Conservation (phyloP, 2,329 filamentous ascomycete species). For the Gremmenia infestans region DNA sequence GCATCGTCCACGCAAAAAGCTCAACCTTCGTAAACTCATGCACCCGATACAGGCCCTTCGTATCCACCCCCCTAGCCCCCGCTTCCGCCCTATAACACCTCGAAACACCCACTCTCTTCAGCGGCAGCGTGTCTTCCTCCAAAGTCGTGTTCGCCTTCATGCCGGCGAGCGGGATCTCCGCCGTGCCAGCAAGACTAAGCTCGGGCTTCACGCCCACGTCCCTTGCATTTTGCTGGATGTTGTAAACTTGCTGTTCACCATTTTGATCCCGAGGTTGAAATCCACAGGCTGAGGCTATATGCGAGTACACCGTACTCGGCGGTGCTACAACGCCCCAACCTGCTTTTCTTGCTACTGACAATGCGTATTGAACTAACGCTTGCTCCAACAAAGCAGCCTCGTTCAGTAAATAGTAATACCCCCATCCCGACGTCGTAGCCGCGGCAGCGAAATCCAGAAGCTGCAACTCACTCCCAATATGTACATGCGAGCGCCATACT, state of each 20-base stretch:
- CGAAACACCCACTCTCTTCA: constrained; percentile 77
- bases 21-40: constrained; percentile 99
- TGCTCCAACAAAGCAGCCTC: constrained; percentile 93
- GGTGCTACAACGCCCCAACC: constrained; percentile 81
- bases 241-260: constrained; percentile 89
- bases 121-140: constrained; percentile 60
- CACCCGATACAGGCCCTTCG: constrained; percentile 91
- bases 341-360: constrained; percentile 63
- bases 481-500: constrained; percentile 69
- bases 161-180: constrained; percentile 89
- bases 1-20: constrained; percentile 85
- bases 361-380: constrained; percentile 81
- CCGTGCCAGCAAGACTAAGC: constrained; percentile 77
- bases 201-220: constrained; percentile 62
- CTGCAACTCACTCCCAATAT: constrained; percentile 80
- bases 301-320: constrained; percentile 84
- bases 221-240: constrained; percentile 60
- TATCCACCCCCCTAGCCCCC: constrained; percentile 81
- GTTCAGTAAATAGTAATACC: constrained; percentile 94
- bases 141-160: constrained; percentile 76
- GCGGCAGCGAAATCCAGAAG: constrained; percentile 87
- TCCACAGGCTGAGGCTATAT: constrained; percentile 86
- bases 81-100: constrained; percentile 96
- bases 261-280: constrained; percentile 90
- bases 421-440: constrained; percentile 83